These are phyloP conservation scores for Osmanthus fragrans DNA, from an alignment of 257 asterid genomes.

Conservation along the genomic window DNA sequence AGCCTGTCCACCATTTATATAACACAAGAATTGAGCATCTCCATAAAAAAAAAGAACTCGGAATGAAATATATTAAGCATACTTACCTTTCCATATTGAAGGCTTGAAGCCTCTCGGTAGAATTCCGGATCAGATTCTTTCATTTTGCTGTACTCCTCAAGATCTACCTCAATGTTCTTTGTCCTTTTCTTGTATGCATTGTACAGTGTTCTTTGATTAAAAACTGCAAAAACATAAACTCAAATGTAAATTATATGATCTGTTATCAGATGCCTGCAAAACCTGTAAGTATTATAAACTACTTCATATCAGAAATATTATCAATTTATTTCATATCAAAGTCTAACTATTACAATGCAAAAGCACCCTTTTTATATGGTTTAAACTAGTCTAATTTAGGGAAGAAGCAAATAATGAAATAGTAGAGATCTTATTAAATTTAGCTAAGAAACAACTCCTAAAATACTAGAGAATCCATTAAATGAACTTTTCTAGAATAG, in stretches of 20 bases:
- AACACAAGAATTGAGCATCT: slow-evolving; percentile 11
- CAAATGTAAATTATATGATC: neutral
- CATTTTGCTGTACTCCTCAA: slow-evolving; percentile 71
- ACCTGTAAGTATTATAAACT: neutral
- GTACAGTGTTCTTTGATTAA: slow-evolving; percentile 80
- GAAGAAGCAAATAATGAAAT: too few species aligned
- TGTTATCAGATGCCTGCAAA: neutral
- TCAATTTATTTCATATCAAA: too few species aligned
- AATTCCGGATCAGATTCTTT: slow-evolving; percentile 95
- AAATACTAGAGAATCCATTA: too few species aligned
- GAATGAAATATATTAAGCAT: neutral
- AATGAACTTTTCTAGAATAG: too few species aligned
- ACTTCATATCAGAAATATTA: neutral
- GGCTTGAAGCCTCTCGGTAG: slow-evolving; percentile 94
- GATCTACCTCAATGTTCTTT: slow-evolving; percentile 59
- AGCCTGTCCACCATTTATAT: slow-evolving; percentile 45
- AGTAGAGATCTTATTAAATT: too few species aligned
- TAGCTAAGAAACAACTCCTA: too few species aligned
- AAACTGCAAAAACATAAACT: slow-evolving; percentile 46
- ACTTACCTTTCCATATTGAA: slow-evolving; percentile 89
- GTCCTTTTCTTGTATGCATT: slow-evolving; percentile 90
- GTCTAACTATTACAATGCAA: too few species aligned
- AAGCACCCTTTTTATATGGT: too few species aligned
- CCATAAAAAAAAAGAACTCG: neutral
- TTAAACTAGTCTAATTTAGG: too few species aligned